These are phyloP conservation scores for Elaeagnus macrophylla DNA, from an alignment of 306 rosid species.

Conservation along the genomic window DNA sequence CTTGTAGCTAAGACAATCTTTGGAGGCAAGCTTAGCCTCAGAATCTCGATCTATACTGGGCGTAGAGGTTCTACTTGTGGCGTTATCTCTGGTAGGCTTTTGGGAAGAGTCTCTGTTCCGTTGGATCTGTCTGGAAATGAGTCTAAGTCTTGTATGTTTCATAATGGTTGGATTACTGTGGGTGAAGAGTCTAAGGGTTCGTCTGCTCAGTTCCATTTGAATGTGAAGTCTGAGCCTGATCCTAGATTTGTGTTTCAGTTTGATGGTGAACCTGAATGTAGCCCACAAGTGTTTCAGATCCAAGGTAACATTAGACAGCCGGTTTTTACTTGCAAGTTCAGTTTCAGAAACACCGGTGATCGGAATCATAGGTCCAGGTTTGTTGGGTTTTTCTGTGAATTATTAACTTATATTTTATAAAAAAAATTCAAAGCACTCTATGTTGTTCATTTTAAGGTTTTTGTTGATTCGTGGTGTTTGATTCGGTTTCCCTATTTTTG, in stretches of 20 bases:
- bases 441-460: not conserved
- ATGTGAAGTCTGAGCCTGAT: constrained; percentile 57
- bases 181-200: constrained; percentile 15
- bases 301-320: constrained; percentile 45
- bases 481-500: too few relatives aligned
- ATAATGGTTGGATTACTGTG: constrained; percentile 52
- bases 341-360: constrained; percentile 30
- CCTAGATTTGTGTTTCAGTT: constrained; percentile 71
- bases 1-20: not conserved
- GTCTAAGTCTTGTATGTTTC: constrained; percentile 33
- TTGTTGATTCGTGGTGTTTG: too few relatives aligned
- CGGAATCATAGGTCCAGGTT: constrained; percentile 22
- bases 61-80: constrained; percentile 27
- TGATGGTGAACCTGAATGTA: constrained; percentile 79
- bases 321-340: constrained; percentile 38
- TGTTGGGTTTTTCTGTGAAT: not conserved
- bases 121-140: constrained; percentile 31
- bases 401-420: too few relatives aligned
- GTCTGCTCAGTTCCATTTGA: constrained; percentile 38
- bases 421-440: not conserved
- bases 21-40: constrained; percentile 17
- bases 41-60: constrained; percentile 38
- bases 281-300: constrained; percentile 76
- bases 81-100: constrained; percentile 25
- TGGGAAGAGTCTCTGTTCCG: constrained; percentile 44